Evolutionary conservation across 768 basidiomycete genomes (phyloP), one percentile per base, ranked within the genome.

Genomic region (Mycena rosella): DNA sequence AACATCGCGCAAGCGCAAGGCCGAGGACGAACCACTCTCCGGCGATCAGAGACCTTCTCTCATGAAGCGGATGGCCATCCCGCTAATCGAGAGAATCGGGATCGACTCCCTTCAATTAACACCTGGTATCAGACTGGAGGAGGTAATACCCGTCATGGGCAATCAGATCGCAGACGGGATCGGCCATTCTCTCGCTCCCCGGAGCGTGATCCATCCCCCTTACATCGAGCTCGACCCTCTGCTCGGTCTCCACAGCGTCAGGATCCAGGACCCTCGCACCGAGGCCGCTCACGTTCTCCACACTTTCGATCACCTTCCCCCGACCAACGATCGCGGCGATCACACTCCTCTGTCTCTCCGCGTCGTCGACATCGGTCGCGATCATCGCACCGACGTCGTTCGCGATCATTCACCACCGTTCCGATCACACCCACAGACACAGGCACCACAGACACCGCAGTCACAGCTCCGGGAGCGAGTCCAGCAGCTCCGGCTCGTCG

Each of bases 1-100:
- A 2, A 38, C n/a, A 14, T n/a, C 17, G 52, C 32, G n/a, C 52
- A 54, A 54, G 52, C 52, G 52, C 52, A 54, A 34, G 34, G 52
- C 32, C 34, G 52, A 36, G 52, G 52, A 2, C n/a, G 51, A 32
- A 27, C n/a, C 32, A 27, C 29, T 27, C 52, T 20, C 2, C 18
- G 10, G 3, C 10, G 52, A 54, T 11, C 52, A 15, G 14, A 32
- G 32, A 17, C 52, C 29, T 14, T 22, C 52, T 15, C 52, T 54
- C n/a, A 32, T 54, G 7, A 36, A 2, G 52, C 34, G 52, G 8
- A 17, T 54, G 20, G 22, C 26, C 27, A 6, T 17, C n/a, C 52
- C 30, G 5, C 52, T 26, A 3, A 8, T 11, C 20, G 52, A 36
- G 30, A 38, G 52, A 18, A 30, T 52, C 13, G n/a, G n/a, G n/a